Conservation (phyloP, 2,329 filamentous ascomycete genomes). For the Microcyclospora tardicrescens region DNA sequence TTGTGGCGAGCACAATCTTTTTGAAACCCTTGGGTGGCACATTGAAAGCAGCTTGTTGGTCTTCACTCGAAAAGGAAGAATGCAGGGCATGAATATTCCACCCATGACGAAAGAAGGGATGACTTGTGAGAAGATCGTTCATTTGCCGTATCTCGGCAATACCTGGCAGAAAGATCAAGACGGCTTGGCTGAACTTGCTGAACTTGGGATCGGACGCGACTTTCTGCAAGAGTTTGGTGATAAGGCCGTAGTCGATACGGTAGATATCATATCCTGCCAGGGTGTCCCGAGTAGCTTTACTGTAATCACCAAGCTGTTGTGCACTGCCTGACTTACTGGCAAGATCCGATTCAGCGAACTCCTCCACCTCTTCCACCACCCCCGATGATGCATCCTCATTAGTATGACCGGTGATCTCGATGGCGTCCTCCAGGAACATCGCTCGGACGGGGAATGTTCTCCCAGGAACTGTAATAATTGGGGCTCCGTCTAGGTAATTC, state of each 20-base stretch:
- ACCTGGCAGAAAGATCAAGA: slow-evolving; percentile 88
- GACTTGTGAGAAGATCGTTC: slow-evolving; percentile 70
- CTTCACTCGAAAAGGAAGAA: slow-evolving; percentile 88
- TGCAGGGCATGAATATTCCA: slow-evolving; percentile 88
- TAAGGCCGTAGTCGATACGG: slow-evolving; percentile 76
- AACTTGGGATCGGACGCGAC: slow-evolving; percentile 59
- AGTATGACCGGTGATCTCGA: slow-evolving; percentile 71
- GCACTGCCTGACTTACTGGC: slow-evolving; percentile 41
- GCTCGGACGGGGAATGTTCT: slow-evolving; percentile 87
- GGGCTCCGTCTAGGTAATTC: slow-evolving; percentile 70
- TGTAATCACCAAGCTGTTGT: slow-evolving; percentile 60
- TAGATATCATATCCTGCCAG: slow-evolving; percentile 78
- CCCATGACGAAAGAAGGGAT: slow-evolving; percentile 58
- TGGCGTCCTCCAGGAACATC: slow-evolving; percentile 79
- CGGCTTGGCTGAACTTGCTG: slow-evolving; percentile 66
- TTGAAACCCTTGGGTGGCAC: slow-evolving; percentile 68
- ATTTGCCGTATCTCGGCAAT: slow-evolving; percentile 60
- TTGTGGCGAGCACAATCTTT: slow-evolving; percentile 93
- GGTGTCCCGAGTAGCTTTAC: slow-evolving; percentile 58
- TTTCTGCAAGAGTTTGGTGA: slow-evolving; percentile 63
- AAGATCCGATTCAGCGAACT: slow-evolving; percentile 27
- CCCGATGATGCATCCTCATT: slow-evolving; percentile 45
- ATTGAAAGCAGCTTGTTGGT: slow-evolving; percentile 86
- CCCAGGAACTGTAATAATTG: slow-evolving; percentile 80
- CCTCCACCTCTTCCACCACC: slow-evolving; percentile 34